Percentiles rank a stretch among this genome's conserved stretches.
Evolutionary conservation across 2,329 filamentous ascomycete genomes (phyloP).

Genomic region (Aspergillus vadensis): DNA sequence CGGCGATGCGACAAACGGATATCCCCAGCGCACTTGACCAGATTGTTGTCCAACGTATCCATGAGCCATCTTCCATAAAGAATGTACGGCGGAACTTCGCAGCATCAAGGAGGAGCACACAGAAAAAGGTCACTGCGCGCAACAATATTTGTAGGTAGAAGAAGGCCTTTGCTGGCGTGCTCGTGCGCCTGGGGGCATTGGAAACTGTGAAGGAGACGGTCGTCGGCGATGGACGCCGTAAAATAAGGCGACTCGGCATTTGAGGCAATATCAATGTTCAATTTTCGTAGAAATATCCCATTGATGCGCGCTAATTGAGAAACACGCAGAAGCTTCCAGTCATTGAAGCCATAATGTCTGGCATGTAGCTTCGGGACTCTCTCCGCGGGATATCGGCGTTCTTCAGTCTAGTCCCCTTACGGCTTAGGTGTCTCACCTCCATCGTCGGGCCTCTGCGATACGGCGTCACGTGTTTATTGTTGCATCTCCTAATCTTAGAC

Average conservation of each 20-base stretch:
- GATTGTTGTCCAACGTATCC: constrained; percentile 34
- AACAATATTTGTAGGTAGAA: constrained; percentile 49
- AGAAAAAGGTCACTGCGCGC: constrained; percentile 47
- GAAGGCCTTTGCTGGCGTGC: constrained; percentile 48
- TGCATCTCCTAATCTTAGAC: constrained; percentile 14
- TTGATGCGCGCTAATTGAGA: neutral
- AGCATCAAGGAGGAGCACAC: constrained; percentile 41
- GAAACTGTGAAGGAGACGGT: constrained; percentile 93
- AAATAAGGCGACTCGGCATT: constrained; percentile 61
- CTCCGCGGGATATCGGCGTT: neutral
- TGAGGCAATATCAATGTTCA: neutral
- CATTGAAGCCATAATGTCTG: neutral
- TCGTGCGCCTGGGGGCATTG: constrained; percentile 63
- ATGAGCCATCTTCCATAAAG: constrained; percentile 28
- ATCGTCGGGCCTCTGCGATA: constrained; percentile 14
- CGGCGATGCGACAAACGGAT: constrained; percentile 38
- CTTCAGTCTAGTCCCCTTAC: constrained; percentile 13
- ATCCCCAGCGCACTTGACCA: constrained; percentile 39
- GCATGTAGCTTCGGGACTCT: neutral
- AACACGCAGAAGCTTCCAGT: neutral
- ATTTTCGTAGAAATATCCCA: too few relatives aligned
- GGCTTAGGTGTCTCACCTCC: constrained; percentile 4
- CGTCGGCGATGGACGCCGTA: constrained; percentile 69
- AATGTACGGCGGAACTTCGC: constrained; percentile 35
- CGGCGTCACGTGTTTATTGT: constrained; percentile 29